Base-by-base conservation (phyloP, 164 flowering plant species). In the Cinnamomum micranthum region DNA sequence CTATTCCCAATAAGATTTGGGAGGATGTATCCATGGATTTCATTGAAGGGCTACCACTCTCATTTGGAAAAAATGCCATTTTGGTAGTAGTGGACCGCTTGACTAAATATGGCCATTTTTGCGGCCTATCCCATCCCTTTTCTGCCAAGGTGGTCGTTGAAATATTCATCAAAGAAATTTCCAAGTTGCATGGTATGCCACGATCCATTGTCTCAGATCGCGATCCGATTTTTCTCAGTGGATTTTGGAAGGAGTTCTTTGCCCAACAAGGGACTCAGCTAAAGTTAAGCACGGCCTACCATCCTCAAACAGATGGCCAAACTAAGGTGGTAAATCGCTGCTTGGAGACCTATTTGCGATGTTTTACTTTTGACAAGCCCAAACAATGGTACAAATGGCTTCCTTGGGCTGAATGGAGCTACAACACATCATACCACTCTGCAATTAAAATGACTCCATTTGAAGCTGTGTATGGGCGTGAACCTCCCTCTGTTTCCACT, bases 11-110 rank as follows among this genome's bases (percentile, higher is more conserved):
- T 12, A 25, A 62, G 6, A 66, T 27, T 11, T 66, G 71, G 55
- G 24, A 7, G 27, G 59, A 47, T 12, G 27, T 68, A 11, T 12
- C 50, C 25, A 28, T 24, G 33, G 65, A 55, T 50, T 25, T 52
- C 31, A 62, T 72, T 60, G 74, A 72, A 2, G 74, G 67, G 15
- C 50, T 72, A 11, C 52, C 74, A 1, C 6, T n/a, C 25, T 71
- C 73, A 24, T 22, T 22, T 22, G 73, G 64, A 11, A 52, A 71
- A 24, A 11, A 4, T 22, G 50, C 31, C 0, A 70, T 27, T 7
- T 71, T 51, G 23, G 73, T 28, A 20, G 73, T 52, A 2, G 64
- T 71, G 64, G 73, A 55, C 27, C 13, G 50, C 20, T 28, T 71
- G 20, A 9, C 73, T 12, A 70, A 70, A 50, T 41, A 41, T 20